Conservation (phyloP, 129 eudicot genomes). For the Artemisia annua region DNA sequence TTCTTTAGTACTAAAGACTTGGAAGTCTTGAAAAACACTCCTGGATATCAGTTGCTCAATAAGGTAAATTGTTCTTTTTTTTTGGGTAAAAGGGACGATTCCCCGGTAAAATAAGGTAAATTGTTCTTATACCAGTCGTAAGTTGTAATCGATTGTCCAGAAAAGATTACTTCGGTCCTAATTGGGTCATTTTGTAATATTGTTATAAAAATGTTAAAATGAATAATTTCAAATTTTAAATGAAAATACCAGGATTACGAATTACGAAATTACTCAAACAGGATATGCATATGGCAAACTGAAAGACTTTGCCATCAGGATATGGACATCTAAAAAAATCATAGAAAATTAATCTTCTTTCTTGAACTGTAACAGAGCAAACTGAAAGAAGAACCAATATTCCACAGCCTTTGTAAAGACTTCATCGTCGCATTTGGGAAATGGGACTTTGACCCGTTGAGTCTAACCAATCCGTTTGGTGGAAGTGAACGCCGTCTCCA, state of each 20-base stretch:
- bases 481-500: constrained; percentile 48
- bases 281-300: too few species aligned
- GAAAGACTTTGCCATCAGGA: too few species aligned
- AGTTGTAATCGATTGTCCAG: not conserved
- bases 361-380: constrained; percentile 52
- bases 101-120: constrained; percentile 83
- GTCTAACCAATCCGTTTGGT: constrained; percentile 56
- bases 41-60: constrained; percentile 86
- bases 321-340: not conserved
- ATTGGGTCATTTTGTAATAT: too few species aligned
- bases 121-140: not conserved
- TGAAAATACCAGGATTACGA: too few species aligned
- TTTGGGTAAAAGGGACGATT: too few species aligned
- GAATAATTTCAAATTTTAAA: too few species aligned
- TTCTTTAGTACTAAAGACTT: constrained; percentile 71
- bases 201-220: too few species aligned
- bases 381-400: constrained; percentile 51
- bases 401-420: constrained; percentile 71
- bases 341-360: constrained; percentile 4
- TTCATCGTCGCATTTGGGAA: constrained; percentile 75
- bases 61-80: constrained; percentile 57
- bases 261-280: too few species aligned
- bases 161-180: too few species aligned
- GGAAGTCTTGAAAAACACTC: constrained; percentile 82
- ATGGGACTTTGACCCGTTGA: constrained; percentile 96